Evolutionary conservation across 441 rosid genomes (phyloP).

Genomic region (Monsonia emarginata): DNA sequence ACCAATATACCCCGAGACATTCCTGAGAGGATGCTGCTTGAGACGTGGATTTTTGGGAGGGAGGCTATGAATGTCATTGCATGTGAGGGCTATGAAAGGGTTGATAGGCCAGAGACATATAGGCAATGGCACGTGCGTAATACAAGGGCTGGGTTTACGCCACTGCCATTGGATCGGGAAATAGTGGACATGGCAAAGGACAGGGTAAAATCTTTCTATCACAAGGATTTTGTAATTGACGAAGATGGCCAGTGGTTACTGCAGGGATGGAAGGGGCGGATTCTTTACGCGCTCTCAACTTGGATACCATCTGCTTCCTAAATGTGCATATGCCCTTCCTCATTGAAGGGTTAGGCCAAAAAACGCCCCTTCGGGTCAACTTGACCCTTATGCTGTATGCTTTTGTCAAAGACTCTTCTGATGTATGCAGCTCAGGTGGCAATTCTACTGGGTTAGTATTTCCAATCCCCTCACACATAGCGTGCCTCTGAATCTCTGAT

Average conservation of each 20-base stretch:
- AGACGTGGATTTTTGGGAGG: conserved; percentile 32
- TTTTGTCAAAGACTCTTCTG: background rate
- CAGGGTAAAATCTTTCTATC: conserved; percentile 27
- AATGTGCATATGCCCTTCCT: background rate
- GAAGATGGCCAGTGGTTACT: conserved; percentile 33
- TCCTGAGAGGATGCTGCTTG: conserved; percentile 38
- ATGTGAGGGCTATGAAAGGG: conserved; percentile 40
- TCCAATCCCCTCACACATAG: background rate
- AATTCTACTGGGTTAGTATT: background rate
- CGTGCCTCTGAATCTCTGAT: background rate
- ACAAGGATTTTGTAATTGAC: conserved; percentile 33
- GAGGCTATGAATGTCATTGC: conserved; percentile 44
- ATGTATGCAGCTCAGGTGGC: background rate
- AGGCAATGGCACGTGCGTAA: conserved; percentile 37
- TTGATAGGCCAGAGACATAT: conserved; percentile 45
- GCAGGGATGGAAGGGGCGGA: conserved; percentile 44
- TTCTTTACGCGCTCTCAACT: conserved; percentile 30
- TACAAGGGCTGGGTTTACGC: conserved; percentile 32
- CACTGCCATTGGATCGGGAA: conserved; percentile 29
- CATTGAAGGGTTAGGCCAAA: background rate
- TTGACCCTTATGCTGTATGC: background rate
- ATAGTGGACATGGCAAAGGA: conserved; percentile 27
- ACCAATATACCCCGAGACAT: conserved; percentile 31
- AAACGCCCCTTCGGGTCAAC: background rate
- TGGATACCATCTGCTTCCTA: conserved; percentile 23